These are phyloP conservation scores for Quercus tomentella DNA, from an alignment of 331 rosid species.

Conservation along the genomic window DNA sequence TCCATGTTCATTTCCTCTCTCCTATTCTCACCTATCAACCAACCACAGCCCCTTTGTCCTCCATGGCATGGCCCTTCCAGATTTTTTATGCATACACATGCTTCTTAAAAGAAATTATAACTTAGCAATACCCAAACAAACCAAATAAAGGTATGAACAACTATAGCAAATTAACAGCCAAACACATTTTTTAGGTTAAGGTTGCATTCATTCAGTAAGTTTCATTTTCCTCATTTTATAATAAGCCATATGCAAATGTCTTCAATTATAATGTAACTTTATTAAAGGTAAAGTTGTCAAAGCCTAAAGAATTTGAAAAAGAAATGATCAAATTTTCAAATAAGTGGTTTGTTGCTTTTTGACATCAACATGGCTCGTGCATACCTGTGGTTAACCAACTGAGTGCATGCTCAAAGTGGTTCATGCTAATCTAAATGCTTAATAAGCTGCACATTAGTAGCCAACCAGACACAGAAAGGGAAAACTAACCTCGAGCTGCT, in stretches of 20 bases:
- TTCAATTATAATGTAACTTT: neutral
- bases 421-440: neutral
- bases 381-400: neutral
- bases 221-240: neutral
- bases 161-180: neutral
- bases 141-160: neutral
- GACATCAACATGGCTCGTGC: neutral
- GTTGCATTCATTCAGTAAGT: neutral
- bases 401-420: neutral
- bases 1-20: neutral
- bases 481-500: constrained; percentile 56
- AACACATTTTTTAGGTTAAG: neutral
- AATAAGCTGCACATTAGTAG: neutral
- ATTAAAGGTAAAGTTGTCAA: neutral
- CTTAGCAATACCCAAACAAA: neutral
- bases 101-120: neutral
- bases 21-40: neutral
- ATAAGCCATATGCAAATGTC: neutral
- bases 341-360: neutral
- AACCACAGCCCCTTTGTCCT: neutral
- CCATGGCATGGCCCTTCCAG: neutral
- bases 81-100: neutral
- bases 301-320: neutral
- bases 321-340: neutral
- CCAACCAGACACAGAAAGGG: neutral